Evolutionary conservation across 2,329 filamentous ascomycete species (phyloP).

Genomic region (Hypomyces perniciosus): DNA sequence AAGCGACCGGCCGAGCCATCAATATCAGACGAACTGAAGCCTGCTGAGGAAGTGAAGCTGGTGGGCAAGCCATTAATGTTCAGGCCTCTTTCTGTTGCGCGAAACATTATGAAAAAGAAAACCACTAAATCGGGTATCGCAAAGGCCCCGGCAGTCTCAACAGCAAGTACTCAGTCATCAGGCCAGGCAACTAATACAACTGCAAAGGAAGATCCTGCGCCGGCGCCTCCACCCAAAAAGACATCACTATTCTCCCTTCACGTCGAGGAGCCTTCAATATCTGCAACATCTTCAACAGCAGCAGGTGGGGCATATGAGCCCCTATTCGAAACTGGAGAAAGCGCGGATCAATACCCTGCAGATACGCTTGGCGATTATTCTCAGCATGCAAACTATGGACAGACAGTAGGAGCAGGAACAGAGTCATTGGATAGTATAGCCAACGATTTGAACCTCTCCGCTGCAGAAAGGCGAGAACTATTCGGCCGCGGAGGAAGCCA

Average conservation of each 20-base stretch:
- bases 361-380: slow-evolving; percentile 28
- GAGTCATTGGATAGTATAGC: slow-evolving; percentile 67
- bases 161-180: slow-evolving; percentile 5
- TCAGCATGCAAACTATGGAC: slow-evolving; percentile 22
- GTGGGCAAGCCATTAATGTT: slow-evolving; percentile 82
- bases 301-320: slow-evolving; percentile 42
- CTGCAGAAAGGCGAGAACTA: slow-evolving; percentile 71
- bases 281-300: slow-evolving; percentile 15
- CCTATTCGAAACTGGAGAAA: slow-evolving; percentile 37
- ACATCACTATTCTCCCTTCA: slow-evolving; percentile 65
- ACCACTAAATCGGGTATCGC: slow-evolving; percentile 21
- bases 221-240: slow-evolving; percentile 39
- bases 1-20: slow-evolving; percentile 38
- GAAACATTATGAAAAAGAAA: slow-evolving; percentile 65
- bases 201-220: slow-evolving; percentile 15
- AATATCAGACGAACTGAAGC: slow-evolving; percentile 50
- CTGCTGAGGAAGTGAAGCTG: slow-evolving; percentile 59
- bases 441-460: slow-evolving; percentile 70
- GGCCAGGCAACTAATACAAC: slow-evolving; percentile 2
- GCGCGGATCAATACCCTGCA: neutral
- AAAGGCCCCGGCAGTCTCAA: slow-evolving; percentile 10
- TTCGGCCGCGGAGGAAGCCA: slow-evolving; percentile 62
- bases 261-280: slow-evolving; percentile 30
- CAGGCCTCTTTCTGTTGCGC: slow-evolving; percentile 76
- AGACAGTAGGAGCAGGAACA: slow-evolving; percentile 17